Evolutionary conservation across 495 filamentous ascomycete genomes (phyloP), one percentile per base, ranked within the genome.

Genomic region (Aspergillus campestris): DNA sequence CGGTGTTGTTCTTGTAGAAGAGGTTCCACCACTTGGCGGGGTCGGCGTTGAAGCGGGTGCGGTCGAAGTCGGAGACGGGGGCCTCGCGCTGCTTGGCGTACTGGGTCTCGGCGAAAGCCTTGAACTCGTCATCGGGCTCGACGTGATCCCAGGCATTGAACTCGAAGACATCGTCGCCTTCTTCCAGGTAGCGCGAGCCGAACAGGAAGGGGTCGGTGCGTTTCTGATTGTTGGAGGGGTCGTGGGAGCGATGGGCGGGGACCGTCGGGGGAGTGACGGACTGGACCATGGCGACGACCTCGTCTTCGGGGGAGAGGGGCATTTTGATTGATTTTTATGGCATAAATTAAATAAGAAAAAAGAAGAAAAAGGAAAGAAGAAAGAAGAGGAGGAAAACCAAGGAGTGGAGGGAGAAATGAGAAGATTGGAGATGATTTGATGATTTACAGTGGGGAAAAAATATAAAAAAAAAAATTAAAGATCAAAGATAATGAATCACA

Each of bases 101-200:
- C 62, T 97, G 92, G 45, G 76, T 61, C 57, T 86, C 77, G 35
- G 89, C 83, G 62, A 89, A 91, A 42, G 82, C 79, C 52, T 80
- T 80, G 73, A 94, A 96, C 24, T 81, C 69, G 44, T 85, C 78
- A 59, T 95, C 89, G 49, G 88, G 83, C 55, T 71, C 81, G 57
- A 97, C 92, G 58, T 97, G 90, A 65, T 98, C 92, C 92, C 92
- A 98, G 33, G 92, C 92, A 63, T 98, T 98, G 80, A 89, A 91
- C 58, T 90, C 83, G 69, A 85, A 97, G 52, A 94, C 82, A 56
- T 96, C 77, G 66, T 94, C 87, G 52, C 80, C 77, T 55, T 88
- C 68, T 50, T 84, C 78, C 33, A 98, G 81, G 52, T 77, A 82
- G 38, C 92, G 88, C 8, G 87, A 90, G 43, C 92, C 92, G 64